These are phyloP conservation scores for Penicillium parvum DNA, from an alignment of 495 filamentous ascomycete species.

Conservation along the genomic window DNA sequence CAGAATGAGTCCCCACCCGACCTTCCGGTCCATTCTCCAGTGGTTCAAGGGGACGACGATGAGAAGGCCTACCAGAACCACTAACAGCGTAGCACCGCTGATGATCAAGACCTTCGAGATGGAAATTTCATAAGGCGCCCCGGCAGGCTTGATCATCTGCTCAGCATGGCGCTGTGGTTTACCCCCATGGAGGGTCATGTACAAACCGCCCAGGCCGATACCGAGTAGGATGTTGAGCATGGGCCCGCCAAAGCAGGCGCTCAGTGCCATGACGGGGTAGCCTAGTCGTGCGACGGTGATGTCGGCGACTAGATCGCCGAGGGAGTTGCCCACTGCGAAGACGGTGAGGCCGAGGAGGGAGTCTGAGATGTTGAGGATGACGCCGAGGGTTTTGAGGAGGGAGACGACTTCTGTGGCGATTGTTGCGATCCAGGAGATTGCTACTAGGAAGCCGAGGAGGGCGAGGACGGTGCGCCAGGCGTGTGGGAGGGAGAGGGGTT, in stretches of 20 bases:
- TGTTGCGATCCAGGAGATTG: slow-evolving; percentile 92
- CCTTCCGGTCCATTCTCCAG: slow-evolving; percentile 82
- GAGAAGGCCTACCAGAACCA: slow-evolving; percentile 75
- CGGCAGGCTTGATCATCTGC: slow-evolving; percentile 14
- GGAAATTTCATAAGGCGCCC: slow-evolving; percentile 62
- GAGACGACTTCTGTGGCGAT: slow-evolving; percentile 96
- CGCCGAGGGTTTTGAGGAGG: slow-evolving; percentile 88
- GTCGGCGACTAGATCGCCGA: slow-evolving; percentile 92
- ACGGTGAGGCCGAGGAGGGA: slow-evolving; percentile 94
- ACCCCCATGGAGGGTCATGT: slow-evolving; percentile 60
- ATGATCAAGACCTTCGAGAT: slow-evolving; percentile 82
- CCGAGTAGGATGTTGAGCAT: slow-evolving; percentile 97
- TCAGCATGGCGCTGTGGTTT: slow-evolving; percentile 16
- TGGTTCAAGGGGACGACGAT: slow-evolving; percentile 77
- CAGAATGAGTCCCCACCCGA: slow-evolving; percentile 77
- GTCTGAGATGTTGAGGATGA: slow-evolving; percentile 90
- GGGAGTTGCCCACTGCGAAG: slow-evolving; percentile 93
- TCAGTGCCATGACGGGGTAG: slow-evolving; percentile 94
- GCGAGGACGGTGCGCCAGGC: slow-evolving; percentile 70
- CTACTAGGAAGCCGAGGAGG: slow-evolving; percentile 86
- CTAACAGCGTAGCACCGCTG: slow-evolving; percentile 69
- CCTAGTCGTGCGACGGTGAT: slow-evolving; percentile 90
- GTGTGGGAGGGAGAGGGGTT: slow-evolving; percentile 47
- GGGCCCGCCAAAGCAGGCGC: slow-evolving; percentile 92
- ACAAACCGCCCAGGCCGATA: slow-evolving; percentile 82